phyloP scores from a whole-genome alignment of 208 protist genomes.

The Acanthamoeba lenticulata region DNA sequence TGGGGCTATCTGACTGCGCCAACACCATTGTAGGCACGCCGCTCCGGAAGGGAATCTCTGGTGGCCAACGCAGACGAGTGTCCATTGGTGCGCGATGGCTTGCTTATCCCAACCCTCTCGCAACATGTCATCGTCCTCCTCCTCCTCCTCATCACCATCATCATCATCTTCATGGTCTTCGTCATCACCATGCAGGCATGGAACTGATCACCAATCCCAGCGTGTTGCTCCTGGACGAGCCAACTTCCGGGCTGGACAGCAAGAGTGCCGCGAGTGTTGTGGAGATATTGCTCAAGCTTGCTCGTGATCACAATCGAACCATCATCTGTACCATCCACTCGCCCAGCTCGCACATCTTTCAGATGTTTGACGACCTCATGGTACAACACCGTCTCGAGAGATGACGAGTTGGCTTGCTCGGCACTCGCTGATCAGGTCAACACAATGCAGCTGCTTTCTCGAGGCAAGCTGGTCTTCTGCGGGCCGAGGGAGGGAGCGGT shows the following conservation, averaged over 20 bases:
- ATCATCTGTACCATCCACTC: constrained; percentile 56
- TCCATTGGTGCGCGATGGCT: constrained; percentile 72
- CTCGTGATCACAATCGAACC: not conserved
- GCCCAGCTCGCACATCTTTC: constrained; percentile 71
- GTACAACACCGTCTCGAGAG: constrained; percentile 35
- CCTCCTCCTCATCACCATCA: not conserved
- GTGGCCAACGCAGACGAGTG: constrained; percentile 79
- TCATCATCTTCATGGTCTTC: not conserved
- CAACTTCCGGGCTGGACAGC: constrained; percentile 42
- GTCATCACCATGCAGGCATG: not conserved
- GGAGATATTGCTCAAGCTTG: not conserved
- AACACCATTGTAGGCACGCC: constrained; percentile 71
- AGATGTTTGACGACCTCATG: constrained; percentile 87
- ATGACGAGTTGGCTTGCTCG: no score
- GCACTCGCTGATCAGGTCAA: not conserved
- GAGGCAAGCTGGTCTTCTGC: constrained; percentile 18
- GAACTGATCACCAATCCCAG: constrained; percentile 41
- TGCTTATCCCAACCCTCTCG: not conserved
- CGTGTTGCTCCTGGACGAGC: constrained; percentile 44
- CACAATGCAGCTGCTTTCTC: not conserved
- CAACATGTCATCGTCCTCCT: not conserved
- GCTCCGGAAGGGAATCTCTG: constrained; percentile 76
- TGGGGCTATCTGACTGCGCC: constrained; percentile 60
- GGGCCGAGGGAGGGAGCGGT: not conserved
- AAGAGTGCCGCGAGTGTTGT: constrained; percentile 24